phyloP scores from a whole-genome alignment of 2,329 filamentous ascomycete genomes.

The Raffaelea deltoideospora region DNA sequence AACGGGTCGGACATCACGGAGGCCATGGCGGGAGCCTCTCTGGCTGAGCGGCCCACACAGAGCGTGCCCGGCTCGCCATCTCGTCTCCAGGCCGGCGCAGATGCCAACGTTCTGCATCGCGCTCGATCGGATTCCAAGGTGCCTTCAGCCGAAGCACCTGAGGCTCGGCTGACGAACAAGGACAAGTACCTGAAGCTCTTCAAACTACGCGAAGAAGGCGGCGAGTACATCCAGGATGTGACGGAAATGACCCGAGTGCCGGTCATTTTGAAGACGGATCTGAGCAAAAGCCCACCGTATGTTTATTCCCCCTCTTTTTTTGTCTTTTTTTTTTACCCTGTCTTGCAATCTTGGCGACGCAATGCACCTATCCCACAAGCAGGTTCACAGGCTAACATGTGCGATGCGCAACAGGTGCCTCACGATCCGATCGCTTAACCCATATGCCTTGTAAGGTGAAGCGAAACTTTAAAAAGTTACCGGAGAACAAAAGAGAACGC shows the following conservation, averaged over 20 bases:
- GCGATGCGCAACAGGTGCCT: constrained; percentile 42
- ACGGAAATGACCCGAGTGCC: constrained; percentile 95
- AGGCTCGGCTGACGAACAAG: constrained; percentile 76
- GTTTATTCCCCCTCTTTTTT: constrained; percentile 26
- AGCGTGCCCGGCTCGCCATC: constrained; percentile 88
- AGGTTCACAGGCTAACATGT: constrained; percentile 18
- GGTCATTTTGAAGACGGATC: constrained; percentile 96
- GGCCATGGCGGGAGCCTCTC: constrained; percentile 77
- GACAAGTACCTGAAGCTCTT: constrained; percentile 92
- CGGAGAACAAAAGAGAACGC: too few species aligned
- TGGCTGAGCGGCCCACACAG: constrained; percentile 80
- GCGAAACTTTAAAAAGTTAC: too few species aligned
- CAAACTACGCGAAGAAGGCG: constrained; percentile 76
- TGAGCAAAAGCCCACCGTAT: constrained; percentile 98
- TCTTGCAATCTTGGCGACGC: not conserved
- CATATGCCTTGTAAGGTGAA: constrained; percentile 53
- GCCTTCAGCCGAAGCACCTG: constrained; percentile 55
- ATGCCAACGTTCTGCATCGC: constrained; percentile 55
- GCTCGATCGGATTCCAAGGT: constrained; percentile 93
- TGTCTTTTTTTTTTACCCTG: not conserved
- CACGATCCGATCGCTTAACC: constrained; percentile 72
- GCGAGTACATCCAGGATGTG: constrained; percentile 95
- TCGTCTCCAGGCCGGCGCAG: constrained; percentile 51
- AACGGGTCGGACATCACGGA: constrained; percentile 81
- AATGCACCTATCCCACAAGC: not conserved